Evolutionary conservation across 768 basidiomycete species (phyloP), one percentile per base, ranked within the genome.

Genomic region (Mrakia hoshinonis): DNA sequence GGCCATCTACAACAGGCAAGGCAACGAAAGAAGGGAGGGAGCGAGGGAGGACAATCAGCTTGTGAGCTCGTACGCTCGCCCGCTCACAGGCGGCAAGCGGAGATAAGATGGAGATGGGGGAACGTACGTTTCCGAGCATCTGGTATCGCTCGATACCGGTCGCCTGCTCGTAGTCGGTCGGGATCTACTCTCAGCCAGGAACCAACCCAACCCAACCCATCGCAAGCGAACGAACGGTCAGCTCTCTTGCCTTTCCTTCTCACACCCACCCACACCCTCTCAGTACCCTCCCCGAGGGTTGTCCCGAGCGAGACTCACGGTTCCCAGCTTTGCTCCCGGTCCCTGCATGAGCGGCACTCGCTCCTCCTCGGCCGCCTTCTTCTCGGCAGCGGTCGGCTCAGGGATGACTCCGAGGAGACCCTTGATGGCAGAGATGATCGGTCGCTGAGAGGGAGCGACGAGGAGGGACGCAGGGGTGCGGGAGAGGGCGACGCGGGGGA

Each of bases 81-180:
- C n/a, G n/a, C n/a, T n/a, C n/a, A n/a, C n/a, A n/a, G n/a, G n/a
- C n/a, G n/a, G n/a, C n/a, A n/a, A n/a, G n/a, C n/a, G n/a, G n/a
- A n/a, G n/a, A n/a, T n/a, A n/a, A n/a, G n/a, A n/a, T n/a, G n/a
- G n/a, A 11, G 18, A 4, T 18, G 18, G n/a, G n/a, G n/a, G 36
- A n/a, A 61, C 58, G 20, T 22, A 61, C 58, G 73, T 92, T 88
- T 77, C 89, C 92, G 67, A 97, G 82, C 62, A 96, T 82, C 81
- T 99, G 91, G 78, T 96, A 86, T 81, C 95, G 91, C 81, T 97
- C 94, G 68, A 97, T 83, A 86, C 95, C 95, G 76, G 95, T 99
- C 20, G 94, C 86, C 81, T 99, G 95, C 74, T 90, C 85, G 74
- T 87, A 83, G 81, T 92, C 90, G 72, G 89, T 89, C 67, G 92